Percentiles rank a stretch among this genome's conserved stretches.
phyloP scores from a whole-genome alignment of 352 stramenopile species.

The Phytophthora meadii region DNA sequence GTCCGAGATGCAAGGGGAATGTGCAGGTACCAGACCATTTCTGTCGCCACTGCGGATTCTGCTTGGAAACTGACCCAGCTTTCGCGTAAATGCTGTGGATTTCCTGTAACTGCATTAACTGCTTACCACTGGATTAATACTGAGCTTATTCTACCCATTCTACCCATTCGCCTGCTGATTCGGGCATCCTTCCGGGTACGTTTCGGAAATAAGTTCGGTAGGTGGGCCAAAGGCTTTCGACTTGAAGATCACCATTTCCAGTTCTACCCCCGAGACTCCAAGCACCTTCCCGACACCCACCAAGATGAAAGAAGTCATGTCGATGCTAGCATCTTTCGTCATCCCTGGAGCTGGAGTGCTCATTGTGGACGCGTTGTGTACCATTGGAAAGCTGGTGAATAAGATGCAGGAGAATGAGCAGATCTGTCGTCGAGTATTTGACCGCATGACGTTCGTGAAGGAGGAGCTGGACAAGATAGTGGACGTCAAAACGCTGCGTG shows the following conservation, averaged over 20 bases:
- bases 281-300: too few species aligned
- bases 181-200: background rate
- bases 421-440: slow-evolving; percentile 13
- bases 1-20: slow-evolving; percentile 7
- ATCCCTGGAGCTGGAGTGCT: too few species aligned
- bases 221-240: too few species aligned
- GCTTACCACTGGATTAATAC: background rate
- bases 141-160: background rate
- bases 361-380: too few species aligned
- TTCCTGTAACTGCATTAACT: background rate
- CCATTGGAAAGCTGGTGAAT: slow-evolving; percentile 22
- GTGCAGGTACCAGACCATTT: background rate
- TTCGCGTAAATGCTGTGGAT: background rate
- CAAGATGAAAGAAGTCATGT: too few species aligned
- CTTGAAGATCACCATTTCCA: too few species aligned
- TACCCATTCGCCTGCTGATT: slow-evolving; percentile 1
- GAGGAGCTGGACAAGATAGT: slow-evolving; percentile 39
- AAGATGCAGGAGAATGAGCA: slow-evolving; percentile 34
- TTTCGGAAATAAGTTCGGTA: background rate
- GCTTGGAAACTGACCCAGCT: background rate
- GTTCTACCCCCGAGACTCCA: too few species aligned
- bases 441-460: slow-evolving; percentile 23
- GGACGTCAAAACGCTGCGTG: slow-evolving; percentile 20
- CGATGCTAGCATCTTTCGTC: too few species aligned
- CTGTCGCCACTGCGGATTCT: slow-evolving; percentile 1